Conservation (phyloP, 179 eudicot genomes). For the Sideroxylon spinosum region DNA sequence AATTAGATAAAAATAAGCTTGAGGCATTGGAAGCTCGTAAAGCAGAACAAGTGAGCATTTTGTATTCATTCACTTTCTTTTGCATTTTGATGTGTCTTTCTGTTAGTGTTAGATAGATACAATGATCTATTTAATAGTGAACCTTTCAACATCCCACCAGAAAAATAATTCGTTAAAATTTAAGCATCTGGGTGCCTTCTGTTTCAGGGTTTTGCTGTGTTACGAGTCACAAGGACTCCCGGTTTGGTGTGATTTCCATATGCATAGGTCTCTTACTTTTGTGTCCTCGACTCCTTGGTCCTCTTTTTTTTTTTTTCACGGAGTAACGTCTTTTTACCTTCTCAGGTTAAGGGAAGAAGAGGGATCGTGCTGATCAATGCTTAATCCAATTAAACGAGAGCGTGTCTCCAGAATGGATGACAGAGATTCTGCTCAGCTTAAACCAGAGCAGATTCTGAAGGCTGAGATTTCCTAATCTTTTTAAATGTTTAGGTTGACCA, state of each 20-base stretch:
- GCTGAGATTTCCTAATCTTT: slow-evolving; percentile 27
- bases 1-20: slow-evolving; percentile 49
- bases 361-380: slow-evolving; percentile 68
- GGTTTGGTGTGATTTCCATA: slow-evolving; percentile 78
- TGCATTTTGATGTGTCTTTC: background rate
- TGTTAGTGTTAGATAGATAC: background rate
- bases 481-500: background rate
- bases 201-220: slow-evolving; percentile 70
- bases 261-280: slow-evolving; percentile 52
- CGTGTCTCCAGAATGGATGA: slow-evolving; percentile 54
- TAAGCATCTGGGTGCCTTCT: background rate
- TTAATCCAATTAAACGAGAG: slow-evolving; percentile 68
- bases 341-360: slow-evolving; percentile 74
- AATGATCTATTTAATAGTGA: background rate
- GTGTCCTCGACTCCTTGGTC: too few relatives aligned
- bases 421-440: slow-evolving; percentile 39
- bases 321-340: slow-evolving; percentile 40
- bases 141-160: background rate
- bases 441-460: slow-evolving; percentile 49
- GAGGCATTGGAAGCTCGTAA: slow-evolving; percentile 62
- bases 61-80: background rate
- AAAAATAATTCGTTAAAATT: background rate
- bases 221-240: slow-evolving; percentile 61
- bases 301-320: too few relatives aligned
- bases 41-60: slow-evolving; percentile 61